Evolutionary conservation across 1,284 basidiomycete species (phyloP), one percentile per base, ranked within the genome.

Genomic region (Trametes polyzona): DNA sequence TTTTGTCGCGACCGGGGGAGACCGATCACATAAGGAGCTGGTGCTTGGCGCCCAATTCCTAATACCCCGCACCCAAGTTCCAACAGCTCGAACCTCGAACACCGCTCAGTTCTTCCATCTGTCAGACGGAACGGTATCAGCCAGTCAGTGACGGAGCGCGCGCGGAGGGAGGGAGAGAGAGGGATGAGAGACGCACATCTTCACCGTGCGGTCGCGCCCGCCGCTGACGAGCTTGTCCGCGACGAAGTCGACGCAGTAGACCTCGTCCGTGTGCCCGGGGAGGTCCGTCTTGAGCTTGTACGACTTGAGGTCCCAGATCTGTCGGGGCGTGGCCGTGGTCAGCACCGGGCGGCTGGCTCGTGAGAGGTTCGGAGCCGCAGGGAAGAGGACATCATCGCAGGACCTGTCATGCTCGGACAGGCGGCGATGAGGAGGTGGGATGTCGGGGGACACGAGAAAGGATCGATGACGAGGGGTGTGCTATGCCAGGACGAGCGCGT

Each of bases 211-310:
- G 71, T 92, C 90, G 33, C 84, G 75, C 30, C 97, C 96, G 12
- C 96, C 97, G 71, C 94, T 96, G 59, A 98, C 95, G 29, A 98
- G 86, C 73, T 98, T 98, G 77, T 99, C 96, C 1, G 95, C 96
- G 0, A 97, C 94, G 70, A 96, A 97, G 72, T 97, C 95, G 19
- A 99, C 96, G 69, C 96, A 99, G 76, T 98, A 98, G 24, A 99
- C 96, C 73, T 99, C 97, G 69, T 99, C 96, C 0, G 91, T 92
- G 70, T 99, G 97, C 3, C 96, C 97, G 0, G 96, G 94, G 23
- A 99, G 82, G 72, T 99, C 96, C 3, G 85, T 87, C 68, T 93
- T 90, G 64, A 98, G 88, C 74, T 97, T 97, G 75, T 93, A 93
- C 16, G 93, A 96, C 72, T 94, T 95, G 58, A 97, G 78, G 72